Evolutionary conservation across 345 rosid genomes (phyloP), one percentile per base, ranked within the genome.

Genomic region (Eucalyptus paniculata): DNA sequence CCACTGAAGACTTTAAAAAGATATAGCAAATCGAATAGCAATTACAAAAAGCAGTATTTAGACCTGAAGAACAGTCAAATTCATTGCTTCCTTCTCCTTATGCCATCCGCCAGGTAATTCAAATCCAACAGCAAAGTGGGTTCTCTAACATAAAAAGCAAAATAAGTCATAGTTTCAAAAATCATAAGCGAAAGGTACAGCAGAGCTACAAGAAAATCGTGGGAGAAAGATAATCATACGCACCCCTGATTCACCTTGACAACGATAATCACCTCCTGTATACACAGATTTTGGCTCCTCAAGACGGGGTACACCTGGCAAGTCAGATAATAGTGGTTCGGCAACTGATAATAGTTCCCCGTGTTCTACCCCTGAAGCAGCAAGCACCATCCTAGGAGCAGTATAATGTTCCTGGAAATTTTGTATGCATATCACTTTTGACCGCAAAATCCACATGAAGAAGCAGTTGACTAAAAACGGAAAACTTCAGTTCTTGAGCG

Each of bases 91-190:
- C 90, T 95, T 96, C 91, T 93, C 95, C 54, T 93, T 91, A 77
- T 90, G 92, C 99, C 99, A 97, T 83, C 98, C 98, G 67, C 99
- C 98, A 83, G 98, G 96, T 87, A 96, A 93, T 93, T 94, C 99
- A 94, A 98, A 98, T 89, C 99, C 97, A 92, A 98, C 94, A 45
- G 97, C 99, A 92, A 98, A 93, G 92, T 97, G 99, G 50, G 99
- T 96, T 87, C 81, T 89, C 94, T 93, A 89, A 85, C 91, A 93
- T 88, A 88, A 87, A 88, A 88, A 87, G 34, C 49, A 91, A 91
- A 89, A 49, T 86, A 69, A 58, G 54, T 62, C 24, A 23, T 89
- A 81, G 56, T 77, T 50, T 19, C 87, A 49, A 54, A 37, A 44
- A 86, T 53, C 19, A 53, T 14, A 86, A 40, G 15, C 8, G 45